Percentiles rank a stretch among this genome's conserved stretches.
Conservation (phyloP, 2,329 filamentous ascomycete species). For the Sclerotinia subarctica region DNA sequence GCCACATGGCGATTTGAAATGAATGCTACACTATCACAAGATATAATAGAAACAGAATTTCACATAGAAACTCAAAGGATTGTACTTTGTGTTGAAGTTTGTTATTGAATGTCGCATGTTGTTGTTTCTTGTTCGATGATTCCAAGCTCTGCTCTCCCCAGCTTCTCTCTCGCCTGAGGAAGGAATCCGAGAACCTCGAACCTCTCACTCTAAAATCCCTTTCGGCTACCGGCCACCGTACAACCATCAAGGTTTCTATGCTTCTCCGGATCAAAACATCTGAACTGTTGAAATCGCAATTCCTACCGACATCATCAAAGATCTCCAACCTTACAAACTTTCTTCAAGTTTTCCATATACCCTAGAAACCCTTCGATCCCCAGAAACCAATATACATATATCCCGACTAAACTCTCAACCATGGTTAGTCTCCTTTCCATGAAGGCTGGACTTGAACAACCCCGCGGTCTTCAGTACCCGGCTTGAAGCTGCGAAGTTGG, state of each 20-base stretch:
- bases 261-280: conserved; percentile 6
- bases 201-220: neutral
- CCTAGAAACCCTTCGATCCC: neutral
- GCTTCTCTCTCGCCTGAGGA: conserved; percentile 18
- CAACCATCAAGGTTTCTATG: conserved; percentile 10
- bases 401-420: neutral
- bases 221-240: conserved; percentile 7
- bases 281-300: conserved; percentile 17
- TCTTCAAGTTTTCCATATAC: neutral
- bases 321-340: neutral
- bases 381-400: neutral
- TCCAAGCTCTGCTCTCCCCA: conserved; percentile 13
- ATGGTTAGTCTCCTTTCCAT: neutral
- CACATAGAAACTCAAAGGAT: conserved; percentile 13
- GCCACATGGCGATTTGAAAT: conserved; percentile 74
- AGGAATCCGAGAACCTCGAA: neutral
- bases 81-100: neutral
- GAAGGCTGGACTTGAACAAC: neutral
- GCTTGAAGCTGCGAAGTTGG: neutral
- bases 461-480: neutral
- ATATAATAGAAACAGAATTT: conserved; percentile 10
- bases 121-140: conserved; percentile 7
- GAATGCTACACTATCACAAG: conserved; percentile 19
- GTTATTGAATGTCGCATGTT: conserved; percentile 21
- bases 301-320: conserved; percentile 5